Base-by-base conservation (phyloP, 2,329 filamentous ascomycete species). In the Fusarium xyrophilum region DNA sequence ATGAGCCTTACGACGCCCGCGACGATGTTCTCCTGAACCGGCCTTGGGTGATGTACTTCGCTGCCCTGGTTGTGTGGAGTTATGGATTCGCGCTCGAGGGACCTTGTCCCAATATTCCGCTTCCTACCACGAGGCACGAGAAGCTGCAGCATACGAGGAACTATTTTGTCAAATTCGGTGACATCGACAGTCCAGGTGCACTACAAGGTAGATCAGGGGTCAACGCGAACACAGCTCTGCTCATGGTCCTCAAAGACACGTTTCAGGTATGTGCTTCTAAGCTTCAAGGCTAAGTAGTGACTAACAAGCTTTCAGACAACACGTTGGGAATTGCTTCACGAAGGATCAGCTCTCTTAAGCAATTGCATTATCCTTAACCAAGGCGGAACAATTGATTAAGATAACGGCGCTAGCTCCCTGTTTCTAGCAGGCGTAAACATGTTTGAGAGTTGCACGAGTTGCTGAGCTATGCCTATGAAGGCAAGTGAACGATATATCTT, bases 31-130 rank as follows among this genome's bases (percentile, higher is more conserved):
- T 97, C 3, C 85, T 98, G 63, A 97, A 98, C 75, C 86, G 96
- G 19, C 93, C 95, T 0, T 99, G 96, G 95, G 93, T 97, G 14
- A 83, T 98, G 53, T 99, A 97, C 79, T 96, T 97, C 76, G 93
- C 96, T 2, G 89, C 90, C 1, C 84, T 99, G 17, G 93, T 97
- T 25, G 92, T 98, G 2, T 99, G 96, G 96, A 93, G 89, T 63
- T 99, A 98, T 74, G 95, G 94, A 5, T 97, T 89, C 76, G 93
- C 95, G 0, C 82, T 97, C 23, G 96, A 98, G 71, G 96, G 96
- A 0, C 87, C 93, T 0, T 87, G 92, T 60, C 81, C 84, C 10
- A 80, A 79, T 7, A 74, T 80, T 52, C 84, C 79, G 71, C 80
- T 81, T 23, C 87, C 91, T 58, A 79, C 77, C 38, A 89, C 83